These are phyloP conservation scores for Fusarium nisikadoi DNA, from an alignment of 2,329 filamentous ascomycete genomes.

Conservation along the genomic window DNA sequence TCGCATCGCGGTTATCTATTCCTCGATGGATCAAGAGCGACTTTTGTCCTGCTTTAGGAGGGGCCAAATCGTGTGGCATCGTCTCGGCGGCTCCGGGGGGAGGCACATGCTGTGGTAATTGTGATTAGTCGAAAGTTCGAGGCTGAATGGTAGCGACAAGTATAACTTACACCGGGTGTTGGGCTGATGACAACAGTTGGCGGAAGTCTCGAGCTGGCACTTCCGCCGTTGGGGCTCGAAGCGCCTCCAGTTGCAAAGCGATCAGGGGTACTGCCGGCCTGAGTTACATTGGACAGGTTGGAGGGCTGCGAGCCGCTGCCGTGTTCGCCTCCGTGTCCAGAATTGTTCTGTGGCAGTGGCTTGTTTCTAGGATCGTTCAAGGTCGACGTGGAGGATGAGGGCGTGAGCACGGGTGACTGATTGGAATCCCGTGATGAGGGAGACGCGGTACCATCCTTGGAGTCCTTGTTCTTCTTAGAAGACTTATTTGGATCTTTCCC, in stretches of 20 bases:
- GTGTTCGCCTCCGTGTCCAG: constrained; percentile 56
- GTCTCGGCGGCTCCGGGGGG: constrained; percentile 94
- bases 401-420: constrained; percentile 76
- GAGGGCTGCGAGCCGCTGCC: constrained; percentile 54
- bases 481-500: constrained; percentile 89
- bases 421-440: constrained; percentile 71
- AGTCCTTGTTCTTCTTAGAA: constrained; percentile 77
- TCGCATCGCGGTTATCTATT: constrained; percentile 89
- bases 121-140: constrained; percentile 17
- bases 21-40: constrained; percentile 84
- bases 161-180: constrained; percentile 81
- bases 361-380: constrained; percentile 89
- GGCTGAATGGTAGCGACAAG: constrained; percentile 14
- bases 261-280: constrained; percentile 53
- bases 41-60: constrained; percentile 91
- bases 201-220: constrained; percentile 61
- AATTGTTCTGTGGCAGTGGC: constrained; percentile 71
- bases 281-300: constrained; percentile 50
- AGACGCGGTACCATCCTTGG: constrained; percentile 81
- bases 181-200: constrained; percentile 95
- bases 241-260: constrained; percentile 54
- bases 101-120: constrained; percentile 74
- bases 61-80: constrained; percentile 96
- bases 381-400: constrained; percentile 88
- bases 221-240: constrained; percentile 52